Percentiles rank a stretch among this genome's conserved stretches.
Conservation (phyloP, 805 yeast genomes). For the Cyberlindnera saturnus region DNA sequence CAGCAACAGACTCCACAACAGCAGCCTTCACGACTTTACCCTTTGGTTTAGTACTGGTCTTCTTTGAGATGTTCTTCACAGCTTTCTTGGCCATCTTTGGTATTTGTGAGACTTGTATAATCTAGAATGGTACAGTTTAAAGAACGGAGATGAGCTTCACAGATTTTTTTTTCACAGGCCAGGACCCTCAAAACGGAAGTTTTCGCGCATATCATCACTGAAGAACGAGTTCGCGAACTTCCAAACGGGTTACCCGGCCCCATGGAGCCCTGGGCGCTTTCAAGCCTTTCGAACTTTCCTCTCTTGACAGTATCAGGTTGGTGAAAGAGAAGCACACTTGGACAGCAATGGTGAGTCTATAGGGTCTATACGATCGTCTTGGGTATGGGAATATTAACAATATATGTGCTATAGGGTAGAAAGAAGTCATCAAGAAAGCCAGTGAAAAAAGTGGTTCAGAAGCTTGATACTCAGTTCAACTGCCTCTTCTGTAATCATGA, state of each 20-base stretch:
- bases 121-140: not conserved
- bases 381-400: slow-evolving; percentile 2
- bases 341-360: slow-evolving; percentile 9
- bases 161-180: not conserved
- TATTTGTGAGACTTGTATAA: too few relatives aligned
- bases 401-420: slow-evolving; percentile 49
- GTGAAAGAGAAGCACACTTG: not conserved
- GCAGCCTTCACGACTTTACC: slow-evolving; percentile 24
- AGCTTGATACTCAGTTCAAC: slow-evolving; percentile 74
- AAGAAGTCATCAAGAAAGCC: slow-evolving; percentile 83
- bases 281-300: too few relatives aligned
- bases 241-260: too few relatives aligned
- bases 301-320: too few relatives aligned
- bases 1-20: slow-evolving; percentile 14
- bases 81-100: slow-evolving; percentile 1
- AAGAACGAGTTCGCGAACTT: too few relatives aligned
- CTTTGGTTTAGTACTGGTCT: slow-evolving; percentile 19
- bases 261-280: too few relatives aligned
- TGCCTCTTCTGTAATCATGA: slow-evolving; percentile 96
- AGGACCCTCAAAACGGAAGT: not conserved
- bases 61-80: slow-evolving; percentile 5
- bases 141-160: not conserved
- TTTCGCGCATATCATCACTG: not conserved
- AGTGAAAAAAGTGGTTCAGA: slow-evolving; percentile 68
- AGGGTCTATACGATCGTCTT: not conserved